Evolutionary conservation across 768 basidiomycete species (phyloP).

Genomic region (Amanita subjunquillea): DNA sequence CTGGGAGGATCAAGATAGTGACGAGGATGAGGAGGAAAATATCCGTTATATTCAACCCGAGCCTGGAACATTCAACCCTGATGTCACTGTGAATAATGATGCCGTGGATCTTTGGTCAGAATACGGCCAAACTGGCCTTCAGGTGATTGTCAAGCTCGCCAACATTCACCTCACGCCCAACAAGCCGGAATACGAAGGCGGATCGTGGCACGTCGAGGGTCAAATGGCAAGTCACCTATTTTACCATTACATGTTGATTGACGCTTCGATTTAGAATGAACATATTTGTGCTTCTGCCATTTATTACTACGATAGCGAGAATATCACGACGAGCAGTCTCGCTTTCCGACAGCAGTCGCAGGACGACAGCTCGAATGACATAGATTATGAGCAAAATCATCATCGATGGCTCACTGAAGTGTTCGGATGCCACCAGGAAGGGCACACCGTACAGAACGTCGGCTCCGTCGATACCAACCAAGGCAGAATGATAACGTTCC

Average conservation of each 20-base stretch:
- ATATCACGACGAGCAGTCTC: slow-evolving; percentile 20
- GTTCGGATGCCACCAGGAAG: not conserved
- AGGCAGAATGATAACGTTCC: slow-evolving; percentile 23
- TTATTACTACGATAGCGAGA: slow-evolving; percentile 17
- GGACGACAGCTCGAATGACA: not conserved
- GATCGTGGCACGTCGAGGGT: slow-evolving; percentile 24
- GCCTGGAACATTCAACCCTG: not conserved
- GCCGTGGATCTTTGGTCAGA: not conserved
- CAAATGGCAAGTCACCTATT: too few species aligned
- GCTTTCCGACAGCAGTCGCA: slow-evolving; percentile 17
- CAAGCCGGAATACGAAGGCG: slow-evolving; percentile 10
- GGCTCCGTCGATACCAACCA: slow-evolving; percentile 17
- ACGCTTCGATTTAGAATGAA: not conserved
- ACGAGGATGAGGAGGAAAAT: too few species aligned
- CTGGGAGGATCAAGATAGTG: too few species aligned
- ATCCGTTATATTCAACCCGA: not conserved
- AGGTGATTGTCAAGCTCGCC: slow-evolving; percentile 25
- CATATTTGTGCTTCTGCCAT: slow-evolving; percentile 4
- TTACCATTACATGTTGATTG: too few species aligned
- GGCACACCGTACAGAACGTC: slow-evolving; percentile 11
- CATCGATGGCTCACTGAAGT: not conserved
- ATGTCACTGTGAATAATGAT: not conserved
- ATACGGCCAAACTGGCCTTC: slow-evolving; percentile 7
- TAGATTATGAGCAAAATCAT: not conserved
- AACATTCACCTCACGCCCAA: slow-evolving; percentile 14